Evolutionary conservation across 805 yeast genomes (phyloP).

Genomic region (Kluyveromyces dobzhanskii): DNA sequence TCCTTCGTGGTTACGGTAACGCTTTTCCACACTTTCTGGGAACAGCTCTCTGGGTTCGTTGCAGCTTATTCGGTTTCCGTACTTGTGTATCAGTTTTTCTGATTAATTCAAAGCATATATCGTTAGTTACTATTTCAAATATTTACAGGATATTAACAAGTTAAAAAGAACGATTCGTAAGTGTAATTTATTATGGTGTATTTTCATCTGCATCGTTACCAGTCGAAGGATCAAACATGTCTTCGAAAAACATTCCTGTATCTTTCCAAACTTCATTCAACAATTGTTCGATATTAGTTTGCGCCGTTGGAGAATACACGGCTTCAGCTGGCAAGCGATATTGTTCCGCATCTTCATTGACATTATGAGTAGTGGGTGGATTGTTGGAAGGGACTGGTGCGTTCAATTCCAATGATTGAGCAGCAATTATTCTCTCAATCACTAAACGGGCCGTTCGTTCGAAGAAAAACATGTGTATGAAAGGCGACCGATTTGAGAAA

Average conservation of each 20-base stretch:
- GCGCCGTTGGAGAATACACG: neutral
- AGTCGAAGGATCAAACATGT: neutral
- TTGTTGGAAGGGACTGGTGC: neutral
- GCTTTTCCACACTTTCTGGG: conserved; percentile 74
- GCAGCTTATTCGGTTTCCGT: conserved; percentile 44
- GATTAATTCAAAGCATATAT: too few relatives aligned
- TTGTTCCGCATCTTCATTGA: neutral
- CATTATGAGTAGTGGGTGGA: neutral
- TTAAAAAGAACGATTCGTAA: too few relatives aligned
- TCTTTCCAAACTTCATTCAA: neutral
- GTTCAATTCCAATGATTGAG: neutral
- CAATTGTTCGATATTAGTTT: neutral
- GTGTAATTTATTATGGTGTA: neutral
- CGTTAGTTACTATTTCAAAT: too few relatives aligned
- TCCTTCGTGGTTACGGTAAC: conserved; percentile 79
- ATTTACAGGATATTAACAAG: too few relatives aligned
- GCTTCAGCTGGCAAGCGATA: neutral
- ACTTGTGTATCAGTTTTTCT: conserved; percentile 4
- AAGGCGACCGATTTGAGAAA: neutral
- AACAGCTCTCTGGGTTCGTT: conserved; percentile 62
- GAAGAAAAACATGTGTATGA: neutral
- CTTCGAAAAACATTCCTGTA: neutral
- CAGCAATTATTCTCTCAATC: neutral
- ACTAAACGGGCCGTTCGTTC: neutral
- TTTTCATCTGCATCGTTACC: neutral